These are phyloP conservation scores for Gelatoporia subvermispora DNA, from an alignment of 768 basidiomycete species.

Conservation along the genomic window DNA sequence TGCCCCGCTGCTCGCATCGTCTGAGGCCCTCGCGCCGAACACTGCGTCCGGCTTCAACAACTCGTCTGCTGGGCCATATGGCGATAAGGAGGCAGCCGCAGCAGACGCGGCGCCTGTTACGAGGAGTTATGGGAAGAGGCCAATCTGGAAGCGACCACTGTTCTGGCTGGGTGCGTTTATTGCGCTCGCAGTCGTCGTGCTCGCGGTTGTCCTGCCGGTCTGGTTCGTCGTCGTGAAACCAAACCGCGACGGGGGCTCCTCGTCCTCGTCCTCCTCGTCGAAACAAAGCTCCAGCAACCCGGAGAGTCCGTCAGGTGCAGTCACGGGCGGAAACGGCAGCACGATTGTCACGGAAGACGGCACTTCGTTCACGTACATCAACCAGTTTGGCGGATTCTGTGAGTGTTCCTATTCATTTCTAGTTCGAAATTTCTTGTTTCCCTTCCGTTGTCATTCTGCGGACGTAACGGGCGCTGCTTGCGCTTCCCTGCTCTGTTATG, in stretches of 20 bases:
- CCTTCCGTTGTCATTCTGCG: too few species aligned
- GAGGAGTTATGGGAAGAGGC: not conserved
- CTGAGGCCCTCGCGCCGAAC: not conserved
- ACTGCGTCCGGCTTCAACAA: not conserved
- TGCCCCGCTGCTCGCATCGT: not conserved
- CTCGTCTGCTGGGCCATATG: not conserved
- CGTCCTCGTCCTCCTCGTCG: slow-evolving; percentile 1
- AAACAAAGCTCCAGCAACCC: slow-evolving; percentile 1
- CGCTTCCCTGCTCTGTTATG: too few species aligned
- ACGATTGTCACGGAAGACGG: slow-evolving; percentile 62
- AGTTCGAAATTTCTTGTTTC: not conserved
- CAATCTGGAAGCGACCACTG: slow-evolving; percentile 18
- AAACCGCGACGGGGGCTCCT: slow-evolving; percentile 4
- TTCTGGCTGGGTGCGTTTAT: slow-evolving; percentile 15
- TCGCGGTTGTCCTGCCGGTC: slow-evolving; percentile 27
- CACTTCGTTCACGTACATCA: slow-evolving; percentile 68
- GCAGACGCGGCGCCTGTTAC: not conserved
- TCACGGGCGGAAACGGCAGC: slow-evolving; percentile 66
- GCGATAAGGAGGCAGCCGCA: not conserved
- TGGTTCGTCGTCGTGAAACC: slow-evolving; percentile 21
- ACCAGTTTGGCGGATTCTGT: slow-evolving; percentile 74
- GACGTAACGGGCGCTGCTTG: too few species aligned
- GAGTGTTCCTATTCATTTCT: slow-evolving; percentile 24
- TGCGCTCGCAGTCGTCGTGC: slow-evolving; percentile 16
- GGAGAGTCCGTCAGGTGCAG: slow-evolving; percentile 20